Base-by-base conservation (phyloP, 176 grass and related monocot genomes). In the Chloris gayana region DNA sequence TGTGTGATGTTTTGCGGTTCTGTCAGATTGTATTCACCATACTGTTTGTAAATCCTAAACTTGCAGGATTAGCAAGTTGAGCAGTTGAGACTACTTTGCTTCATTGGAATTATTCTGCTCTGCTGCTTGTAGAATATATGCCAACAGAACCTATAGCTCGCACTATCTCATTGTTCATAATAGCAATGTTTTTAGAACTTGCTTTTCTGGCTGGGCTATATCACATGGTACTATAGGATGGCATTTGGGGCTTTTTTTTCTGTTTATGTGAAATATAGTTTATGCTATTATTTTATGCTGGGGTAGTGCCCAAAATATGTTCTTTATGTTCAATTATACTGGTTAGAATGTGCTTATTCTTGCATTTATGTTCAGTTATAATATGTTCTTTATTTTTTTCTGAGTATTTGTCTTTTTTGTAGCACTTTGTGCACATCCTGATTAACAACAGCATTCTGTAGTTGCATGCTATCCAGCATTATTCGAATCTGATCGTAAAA, bases 331-430 rank as follows among this genome's bases (percentile, higher is more conserved):
- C 22, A 54, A 10, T 56, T 12, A 24, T n/a, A 11, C 39, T 69
- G 25, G 35, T 19, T 85, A 64, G 12, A 19, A 54, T 54, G 27
- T 30, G 13, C 73, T 42, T 73, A 21, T 76, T 60, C 39, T 30
- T 80, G 39, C 70, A 31, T 70, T 77, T 73, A 59, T 65, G 35
- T 58, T 72, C 62, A 42, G 39, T n/a, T n/a, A n/a, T n/a, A n/a
- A n/a, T n/a, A n/a, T n/a, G n/a, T n/a, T n/a, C n/a, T n/a, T n/a
- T n/a, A n/a, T n/a, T n/a, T n/a, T n/a, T n/a, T n/a, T n/a, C 14
- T 3, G 12, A 64, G 19, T 35, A 46, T 49, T 29, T 47, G 46
- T 9, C 26, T 70, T 70, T 70, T 33, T 46, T 22, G 2, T 75
- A 22, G 8, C 19, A 64, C 21, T 45, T 80, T 80, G 12, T n/a